Conservation (phyloP, 345 rosid species). For the Arabidopsis thaliana region DNA sequence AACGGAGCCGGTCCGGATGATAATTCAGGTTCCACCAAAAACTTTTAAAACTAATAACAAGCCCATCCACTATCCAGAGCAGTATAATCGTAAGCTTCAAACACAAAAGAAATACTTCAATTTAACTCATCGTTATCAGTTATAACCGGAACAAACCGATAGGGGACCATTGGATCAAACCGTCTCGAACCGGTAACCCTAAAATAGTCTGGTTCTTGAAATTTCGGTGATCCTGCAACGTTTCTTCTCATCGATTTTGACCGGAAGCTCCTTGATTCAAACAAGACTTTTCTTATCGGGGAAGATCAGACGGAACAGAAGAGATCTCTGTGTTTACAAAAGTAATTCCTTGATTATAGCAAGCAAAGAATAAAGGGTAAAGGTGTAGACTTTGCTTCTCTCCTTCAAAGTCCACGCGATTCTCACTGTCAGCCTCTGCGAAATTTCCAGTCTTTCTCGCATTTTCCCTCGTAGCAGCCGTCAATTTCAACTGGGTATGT, state of each 20-base stretch:
- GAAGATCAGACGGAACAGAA: constrained; percentile 18
- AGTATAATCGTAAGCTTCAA: not conserved
- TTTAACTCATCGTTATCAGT: not conserved
- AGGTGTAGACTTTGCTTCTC: constrained; percentile 24
- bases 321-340: constrained; percentile 18
- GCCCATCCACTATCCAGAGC: no score
- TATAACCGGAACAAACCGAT: constrained; percentile 9
- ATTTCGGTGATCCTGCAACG: constrained; percentile 4
- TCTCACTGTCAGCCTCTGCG: constrained; percentile 15
- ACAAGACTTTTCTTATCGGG: not conserved
- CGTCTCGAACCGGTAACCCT: constrained; percentile 13
- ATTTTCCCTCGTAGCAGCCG: constrained; percentile 4
- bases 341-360: not conserved
- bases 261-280: constrained; percentile 27
- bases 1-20: not conserved
- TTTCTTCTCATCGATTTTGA: constrained; percentile 24
- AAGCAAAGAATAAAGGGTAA: constrained; percentile 21
- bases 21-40: not conserved
- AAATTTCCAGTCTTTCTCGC: constrained; percentile 22
- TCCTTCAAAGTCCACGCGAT: constrained; percentile 35
- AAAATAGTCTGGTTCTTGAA: constrained; percentile 18
- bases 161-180: constrained; percentile 4
- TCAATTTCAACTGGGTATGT: constrained; percentile 39
- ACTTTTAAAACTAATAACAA: not conserved
- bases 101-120: not conserved